phyloP scores from a whole-genome alignment of 78 protist genomes.

The Dictyostelium capitatum region DNA sequence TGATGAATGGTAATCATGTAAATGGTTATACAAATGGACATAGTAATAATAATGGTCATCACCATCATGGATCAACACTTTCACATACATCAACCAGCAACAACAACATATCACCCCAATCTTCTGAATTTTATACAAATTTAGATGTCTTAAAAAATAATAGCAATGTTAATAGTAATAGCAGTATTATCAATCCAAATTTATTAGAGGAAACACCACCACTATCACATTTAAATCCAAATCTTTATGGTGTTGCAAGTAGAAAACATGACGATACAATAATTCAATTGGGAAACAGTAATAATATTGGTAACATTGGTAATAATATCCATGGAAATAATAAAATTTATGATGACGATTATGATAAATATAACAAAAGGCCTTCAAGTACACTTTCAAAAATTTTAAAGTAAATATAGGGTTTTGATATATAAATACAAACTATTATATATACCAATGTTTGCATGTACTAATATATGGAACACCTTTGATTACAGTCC shows the following conservation, averaged over 20 bases:
- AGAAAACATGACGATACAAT: constrained; percentile 44
- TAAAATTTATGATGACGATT: constrained; percentile 27
- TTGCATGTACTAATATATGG: background rate
- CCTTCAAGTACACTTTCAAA: background rate
- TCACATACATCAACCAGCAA: background rate
- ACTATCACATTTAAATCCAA: constrained; percentile 49
- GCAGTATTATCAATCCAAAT: background rate
- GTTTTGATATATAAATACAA: background rate
- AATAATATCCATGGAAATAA: constrained; percentile 4
- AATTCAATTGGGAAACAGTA: constrained; percentile 7
- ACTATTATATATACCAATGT: background rate
- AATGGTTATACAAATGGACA: background rate
- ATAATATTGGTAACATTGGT: background rate
- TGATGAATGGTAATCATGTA: background rate
- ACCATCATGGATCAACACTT: background rate
- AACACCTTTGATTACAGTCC: background rate
- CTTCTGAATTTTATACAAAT: constrained; percentile 13
- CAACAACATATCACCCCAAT: background rate
- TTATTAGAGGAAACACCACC: constrained; percentile 75
- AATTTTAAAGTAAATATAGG: background rate
- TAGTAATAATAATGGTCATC: background rate
- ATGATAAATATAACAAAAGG: constrained; percentile 40
- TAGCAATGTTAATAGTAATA: background rate
- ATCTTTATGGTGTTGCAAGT: constrained; percentile 66
- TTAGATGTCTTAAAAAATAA: background rate